Conservation (phyloP, 352 stramenopile species). For the Pythium catenulatum region DNA sequence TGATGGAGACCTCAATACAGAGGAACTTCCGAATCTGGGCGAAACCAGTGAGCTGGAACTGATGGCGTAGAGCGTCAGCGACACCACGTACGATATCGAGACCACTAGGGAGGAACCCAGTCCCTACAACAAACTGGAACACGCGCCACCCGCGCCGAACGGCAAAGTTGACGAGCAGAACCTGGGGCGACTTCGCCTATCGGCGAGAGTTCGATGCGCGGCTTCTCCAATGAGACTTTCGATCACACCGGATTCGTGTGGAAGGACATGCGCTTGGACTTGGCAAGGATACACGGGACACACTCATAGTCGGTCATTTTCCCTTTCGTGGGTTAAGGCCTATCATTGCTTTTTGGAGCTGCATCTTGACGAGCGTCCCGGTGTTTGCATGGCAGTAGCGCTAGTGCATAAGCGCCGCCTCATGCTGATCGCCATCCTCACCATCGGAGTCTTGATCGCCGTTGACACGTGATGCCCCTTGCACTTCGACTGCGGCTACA, state of each 20-base stretch:
- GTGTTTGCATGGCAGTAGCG: neutral
- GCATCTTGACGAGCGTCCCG: neutral
- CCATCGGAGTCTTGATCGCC: neutral
- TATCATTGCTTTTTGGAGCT: neutral
- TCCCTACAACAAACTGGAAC: no score
- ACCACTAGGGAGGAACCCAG: no score
- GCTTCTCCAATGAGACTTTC: neutral
- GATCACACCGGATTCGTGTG: neutral
- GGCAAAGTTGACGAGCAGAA: slow-evolving; percentile 49
- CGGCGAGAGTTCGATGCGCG: neutral
- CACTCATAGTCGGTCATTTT: slow-evolving; percentile 27
- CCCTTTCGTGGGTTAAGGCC: slow-evolving; percentile 10
- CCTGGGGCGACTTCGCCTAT: slow-evolving; percentile 4
- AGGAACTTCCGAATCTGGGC: no score
- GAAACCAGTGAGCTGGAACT: no score
- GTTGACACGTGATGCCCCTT: neutral
- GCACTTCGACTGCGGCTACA: no score
- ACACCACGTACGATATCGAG: no score
- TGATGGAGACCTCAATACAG: no score
- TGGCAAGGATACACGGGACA: slow-evolving; percentile 23
- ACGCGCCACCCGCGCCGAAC: no score
- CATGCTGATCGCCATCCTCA: neutral
- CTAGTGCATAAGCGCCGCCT: neutral
- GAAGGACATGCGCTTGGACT: slow-evolving; percentile 17
- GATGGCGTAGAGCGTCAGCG: no score